Evolutionary conservation across 179 eudicot genomes (phyloP).

Genomic region (Beta corolliflora): DNA sequence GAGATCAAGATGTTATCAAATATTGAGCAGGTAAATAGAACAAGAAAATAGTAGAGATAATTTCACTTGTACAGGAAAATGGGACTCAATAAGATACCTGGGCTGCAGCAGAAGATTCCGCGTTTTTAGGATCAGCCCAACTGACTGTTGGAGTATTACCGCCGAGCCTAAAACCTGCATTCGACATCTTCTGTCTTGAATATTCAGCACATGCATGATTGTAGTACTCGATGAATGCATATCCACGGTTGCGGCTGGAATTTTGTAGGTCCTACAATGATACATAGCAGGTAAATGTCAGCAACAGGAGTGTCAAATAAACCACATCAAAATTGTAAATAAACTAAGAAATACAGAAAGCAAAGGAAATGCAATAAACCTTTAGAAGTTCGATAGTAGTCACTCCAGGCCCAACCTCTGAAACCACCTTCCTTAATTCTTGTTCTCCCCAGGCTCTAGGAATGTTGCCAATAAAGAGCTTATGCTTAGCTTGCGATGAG

Average conservation of each 20-base stretch:
- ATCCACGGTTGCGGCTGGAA: slow-evolving; percentile 85
- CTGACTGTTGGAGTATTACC: slow-evolving; percentile 89
- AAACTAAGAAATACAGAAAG: not conserved
- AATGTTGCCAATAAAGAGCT: slow-evolving; percentile 85
- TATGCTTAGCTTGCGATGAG: slow-evolving; percentile 86
- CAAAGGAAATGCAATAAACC: slow-evolving; percentile 43
- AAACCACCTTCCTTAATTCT: slow-evolving; percentile 66
- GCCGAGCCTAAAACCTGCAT: slow-evolving; percentile 72
- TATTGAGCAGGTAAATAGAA: not conserved
- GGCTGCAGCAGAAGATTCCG: slow-evolving; percentile 73
- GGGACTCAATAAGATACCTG: slow-evolving; percentile 47
- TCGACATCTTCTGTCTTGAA: slow-evolving; percentile 81
- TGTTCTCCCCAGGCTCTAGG: slow-evolving; percentile 80
- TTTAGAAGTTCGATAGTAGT: slow-evolving; percentile 63
- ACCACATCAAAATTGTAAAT: slow-evolving; percentile 2
- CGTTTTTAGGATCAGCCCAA: slow-evolving; percentile 94
- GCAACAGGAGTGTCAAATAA: slow-evolving; percentile 16
- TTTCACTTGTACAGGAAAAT: slow-evolving; percentile 1
- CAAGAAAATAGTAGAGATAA: not conserved
- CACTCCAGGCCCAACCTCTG: slow-evolving; percentile 83
- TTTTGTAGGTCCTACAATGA: slow-evolving; percentile 79
- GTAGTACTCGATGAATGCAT: slow-evolving; percentile 89
- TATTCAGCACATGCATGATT: slow-evolving; percentile 98
- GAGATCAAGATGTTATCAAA: not conserved
- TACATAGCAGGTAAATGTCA: slow-evolving; percentile 11